Evolutionary conservation across 495 filamentous ascomycete species (phyloP).

Genomic region (Evansstolkia leycettana): DNA sequence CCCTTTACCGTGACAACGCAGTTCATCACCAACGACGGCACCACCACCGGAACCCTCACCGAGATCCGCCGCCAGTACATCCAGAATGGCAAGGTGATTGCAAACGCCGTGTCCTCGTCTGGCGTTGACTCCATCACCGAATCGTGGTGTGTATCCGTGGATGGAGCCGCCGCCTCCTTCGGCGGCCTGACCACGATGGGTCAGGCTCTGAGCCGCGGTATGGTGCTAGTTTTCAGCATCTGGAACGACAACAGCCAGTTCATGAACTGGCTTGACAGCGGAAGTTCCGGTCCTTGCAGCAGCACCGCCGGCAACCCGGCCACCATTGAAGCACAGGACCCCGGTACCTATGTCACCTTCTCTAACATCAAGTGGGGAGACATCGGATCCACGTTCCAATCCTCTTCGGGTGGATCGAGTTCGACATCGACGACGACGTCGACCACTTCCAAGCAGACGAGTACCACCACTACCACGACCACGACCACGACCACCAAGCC

Average conservation of each 20-base stretch:
- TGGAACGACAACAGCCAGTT: conserved; percentile 68
- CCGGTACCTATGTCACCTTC: conserved; percentile 47
- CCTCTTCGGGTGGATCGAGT: too few relatives aligned
- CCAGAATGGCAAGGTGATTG: conserved; percentile 51
- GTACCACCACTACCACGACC: too few relatives aligned
- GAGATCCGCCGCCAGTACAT: conserved; percentile 64
- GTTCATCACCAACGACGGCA: conserved; percentile 49
- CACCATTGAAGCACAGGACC: conserved; percentile 41
- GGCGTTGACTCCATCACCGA: conserved; percentile 48
- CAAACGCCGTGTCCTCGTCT: conserved; percentile 40
- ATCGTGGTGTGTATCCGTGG: conserved; percentile 48
- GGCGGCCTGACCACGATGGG: conserved; percentile 52
- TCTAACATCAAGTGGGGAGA: conserved; percentile 59
- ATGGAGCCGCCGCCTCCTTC: conserved; percentile 43
- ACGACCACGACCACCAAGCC: too few relatives aligned
- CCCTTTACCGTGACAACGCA: conserved; percentile 59
- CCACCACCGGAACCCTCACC: conserved; percentile 38
- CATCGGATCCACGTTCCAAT: conserved; percentile 54
- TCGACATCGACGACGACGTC: too few relatives aligned
- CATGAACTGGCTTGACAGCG: conserved; percentile 80
- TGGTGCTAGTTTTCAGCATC: conserved; percentile 69
- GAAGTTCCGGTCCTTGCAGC: conserved; percentile 61
- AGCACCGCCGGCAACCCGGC: conserved; percentile 46
- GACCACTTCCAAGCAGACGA: too few relatives aligned
- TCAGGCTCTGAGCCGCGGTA: conserved; percentile 38